These are phyloP conservation scores for Davidsoniella eucalypti DNA, from an alignment of 2,329 filamentous ascomycete genomes.

Conservation along the genomic window DNA sequence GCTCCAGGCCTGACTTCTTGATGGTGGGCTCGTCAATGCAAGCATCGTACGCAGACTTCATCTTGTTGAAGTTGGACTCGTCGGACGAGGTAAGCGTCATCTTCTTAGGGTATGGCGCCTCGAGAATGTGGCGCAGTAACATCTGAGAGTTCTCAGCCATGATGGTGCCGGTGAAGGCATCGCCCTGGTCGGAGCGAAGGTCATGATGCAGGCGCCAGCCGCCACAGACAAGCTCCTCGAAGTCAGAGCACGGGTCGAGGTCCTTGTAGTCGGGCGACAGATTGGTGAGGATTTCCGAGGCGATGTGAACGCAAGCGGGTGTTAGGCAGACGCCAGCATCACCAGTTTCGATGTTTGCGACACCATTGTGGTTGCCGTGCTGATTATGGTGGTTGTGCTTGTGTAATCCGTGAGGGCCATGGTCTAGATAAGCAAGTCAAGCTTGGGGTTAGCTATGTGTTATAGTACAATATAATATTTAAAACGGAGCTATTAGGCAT, in stretches of 20 bases:
- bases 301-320: conserved; percentile 19
- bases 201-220: conserved; percentile 50
- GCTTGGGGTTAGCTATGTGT: too few relatives aligned
- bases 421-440: too few relatives aligned
- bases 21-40: conserved; percentile 48
- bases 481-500: too few relatives aligned
- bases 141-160: conserved; percentile 44
- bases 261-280: conserved; percentile 32
- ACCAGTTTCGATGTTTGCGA: too few relatives aligned
- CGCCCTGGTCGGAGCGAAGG: conserved; percentile 45
- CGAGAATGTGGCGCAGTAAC: conserved; percentile 44
- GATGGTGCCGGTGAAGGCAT: conserved; percentile 41
- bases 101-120: conserved; percentile 34
- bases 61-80: conserved; percentile 47
- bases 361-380: too few relatives aligned
- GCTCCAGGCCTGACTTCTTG: conserved; percentile 35
- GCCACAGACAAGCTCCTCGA: conserved; percentile 50
- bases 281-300: conserved; percentile 19
- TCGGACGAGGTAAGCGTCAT: conserved; percentile 24
- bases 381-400: too few relatives aligned
- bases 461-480: too few relatives aligned
- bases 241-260: conserved; percentile 52
- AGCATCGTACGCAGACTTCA: conserved; percentile 46
- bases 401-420: too few relatives aligned
- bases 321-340: conserved; percentile 15